Evolutionary conservation across 768 basidiomycete species (phyloP).

Genomic region (Tylopilus cervinicoccineus): DNA sequence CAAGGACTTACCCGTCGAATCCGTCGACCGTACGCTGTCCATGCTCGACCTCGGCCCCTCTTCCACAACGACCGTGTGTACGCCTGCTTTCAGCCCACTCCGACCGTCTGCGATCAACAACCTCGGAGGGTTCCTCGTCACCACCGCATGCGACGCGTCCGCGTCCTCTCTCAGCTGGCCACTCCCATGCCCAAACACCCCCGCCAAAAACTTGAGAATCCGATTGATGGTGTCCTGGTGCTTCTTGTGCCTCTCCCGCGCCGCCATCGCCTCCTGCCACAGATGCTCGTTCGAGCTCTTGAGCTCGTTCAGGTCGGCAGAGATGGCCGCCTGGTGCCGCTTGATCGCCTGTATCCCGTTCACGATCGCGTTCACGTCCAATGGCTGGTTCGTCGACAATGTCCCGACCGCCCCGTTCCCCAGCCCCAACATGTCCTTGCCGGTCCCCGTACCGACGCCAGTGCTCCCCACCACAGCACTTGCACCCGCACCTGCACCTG

Average conservation of each 20-base stretch:
- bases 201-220: slow-evolving; percentile 91
- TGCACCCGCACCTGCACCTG: too few relatives aligned
- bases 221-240: slow-evolving; percentile 96
- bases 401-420: slow-evolving; percentile 17
- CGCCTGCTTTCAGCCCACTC: slow-evolving; percentile 35
- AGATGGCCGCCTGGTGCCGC: slow-evolving; percentile 87
- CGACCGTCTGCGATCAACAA: slow-evolving; percentile 64
- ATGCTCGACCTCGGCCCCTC: slow-evolving; percentile 34
- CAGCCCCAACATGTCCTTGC: slow-evolving; percentile 13
- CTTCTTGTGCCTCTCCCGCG: slow-evolving; percentile 79
- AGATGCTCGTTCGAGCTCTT: slow-evolving; percentile 83
- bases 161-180: slow-evolving; percentile 36
- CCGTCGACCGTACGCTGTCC: slow-evolving; percentile 24
- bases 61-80: slow-evolving; percentile 37
- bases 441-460: too few relatives aligned
- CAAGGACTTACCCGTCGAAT: slow-evolving; percentile 9
- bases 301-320: slow-evolving; percentile 81
- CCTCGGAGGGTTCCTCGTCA: slow-evolving; percentile 48
- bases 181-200: slow-evolving; percentile 70
- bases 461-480: too few relatives aligned
- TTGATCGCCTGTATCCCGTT: slow-evolving; percentile 84
- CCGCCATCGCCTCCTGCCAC: slow-evolving; percentile 85
- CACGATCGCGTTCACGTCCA: slow-evolving; percentile 78
- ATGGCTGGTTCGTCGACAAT: slow-evolving; percentile 45
- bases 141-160: slow-evolving; percentile 38